These are phyloP conservation scores for Picea mariana DNA, from an alignment of 83 land plant genomes.

Conservation along the genomic window DNA sequence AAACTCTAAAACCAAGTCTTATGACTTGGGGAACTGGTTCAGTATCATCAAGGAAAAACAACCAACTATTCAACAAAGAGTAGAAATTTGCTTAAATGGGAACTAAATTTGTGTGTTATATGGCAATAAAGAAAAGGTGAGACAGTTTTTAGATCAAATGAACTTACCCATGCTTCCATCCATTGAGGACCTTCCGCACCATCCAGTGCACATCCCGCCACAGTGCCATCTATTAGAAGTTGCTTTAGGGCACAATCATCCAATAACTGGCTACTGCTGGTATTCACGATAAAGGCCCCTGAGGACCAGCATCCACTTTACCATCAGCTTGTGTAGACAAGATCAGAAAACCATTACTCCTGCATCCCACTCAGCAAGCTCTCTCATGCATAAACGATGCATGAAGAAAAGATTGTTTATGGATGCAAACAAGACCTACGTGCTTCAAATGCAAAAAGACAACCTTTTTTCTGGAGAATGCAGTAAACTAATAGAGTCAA, in stretches of 20 bases:
- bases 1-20: not conserved
- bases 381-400: not conserved
- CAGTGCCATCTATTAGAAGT: slow-evolving; percentile 90
- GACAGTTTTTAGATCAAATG: slow-evolving; percentile 24
- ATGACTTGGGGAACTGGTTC: not conserved
- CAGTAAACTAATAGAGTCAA: not conserved
- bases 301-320: slow-evolving; percentile 11
- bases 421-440: not conserved
- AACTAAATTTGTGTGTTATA: not conserved
- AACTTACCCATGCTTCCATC: slow-evolving; percentile 99
- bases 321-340: slow-evolving; percentile 15
- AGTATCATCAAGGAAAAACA: not conserved
- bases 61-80: not conserved
- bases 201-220: slow-evolving; percentile 99
- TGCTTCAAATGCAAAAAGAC: not conserved
- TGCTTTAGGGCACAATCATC: slow-evolving; percentile 99
- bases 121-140: slow-evolving; percentile 9
- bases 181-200: slow-evolving; percentile 99
- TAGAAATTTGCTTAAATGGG: not conserved
- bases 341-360: slow-evolving; percentile 6
- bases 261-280: slow-evolving; percentile 92
- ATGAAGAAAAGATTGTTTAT: not conserved
- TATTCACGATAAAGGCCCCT: slow-evolving; percentile 96
- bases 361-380: not conserved
- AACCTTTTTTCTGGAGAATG: not conserved